phyloP scores from a whole-genome alignment of 768 basidiomycete species.

The Coprinopsis marcescibilis region DNA sequence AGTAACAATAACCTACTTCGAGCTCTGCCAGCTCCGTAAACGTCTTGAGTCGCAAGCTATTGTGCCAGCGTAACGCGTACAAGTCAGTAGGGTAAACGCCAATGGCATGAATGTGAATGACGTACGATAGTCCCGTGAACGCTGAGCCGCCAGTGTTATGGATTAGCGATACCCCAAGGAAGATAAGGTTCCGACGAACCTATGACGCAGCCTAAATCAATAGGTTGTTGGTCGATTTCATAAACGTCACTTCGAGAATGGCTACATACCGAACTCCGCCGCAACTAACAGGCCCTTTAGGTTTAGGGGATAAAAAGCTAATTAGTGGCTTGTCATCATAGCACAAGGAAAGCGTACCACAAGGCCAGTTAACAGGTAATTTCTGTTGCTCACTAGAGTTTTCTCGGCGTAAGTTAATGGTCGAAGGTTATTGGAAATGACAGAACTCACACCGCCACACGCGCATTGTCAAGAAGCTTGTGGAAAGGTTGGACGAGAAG shows the following conservation, averaged over 20 bases:
- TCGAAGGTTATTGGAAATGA: background rate
- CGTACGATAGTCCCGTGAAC: conserved; percentile 12
- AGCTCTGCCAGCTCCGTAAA: conserved; percentile 29
- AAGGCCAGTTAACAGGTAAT: conserved; percentile 24
- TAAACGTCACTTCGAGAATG: too few species aligned
- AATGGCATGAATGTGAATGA: background rate
- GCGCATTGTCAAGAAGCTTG: conserved; percentile 41
- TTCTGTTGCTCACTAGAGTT: conserved; percentile 38
- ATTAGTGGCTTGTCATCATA: background rate
- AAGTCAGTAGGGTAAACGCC: background rate
- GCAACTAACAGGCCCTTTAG: conserved; percentile 27
- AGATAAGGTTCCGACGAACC: conserved; percentile 20
- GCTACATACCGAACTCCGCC: conserved; percentile 36
- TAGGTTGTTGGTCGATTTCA: too few species aligned
- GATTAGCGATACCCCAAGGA: background rate
- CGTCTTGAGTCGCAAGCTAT: conserved; percentile 27
- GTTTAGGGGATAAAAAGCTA: background rate
- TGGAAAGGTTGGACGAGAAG: too few species aligned
- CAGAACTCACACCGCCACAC: conserved; percentile 38
- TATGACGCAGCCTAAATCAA: conserved; percentile 21
- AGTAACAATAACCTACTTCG: too few species aligned
- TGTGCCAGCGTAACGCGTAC: background rate
- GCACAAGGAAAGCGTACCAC: conserved; percentile 24
- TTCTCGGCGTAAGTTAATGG: conserved; percentile 2
- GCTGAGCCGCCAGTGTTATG: background rate